phyloP scores from a whole-genome alignment of 306 rosid genomes.

The Bauhinia variegata region DNA sequence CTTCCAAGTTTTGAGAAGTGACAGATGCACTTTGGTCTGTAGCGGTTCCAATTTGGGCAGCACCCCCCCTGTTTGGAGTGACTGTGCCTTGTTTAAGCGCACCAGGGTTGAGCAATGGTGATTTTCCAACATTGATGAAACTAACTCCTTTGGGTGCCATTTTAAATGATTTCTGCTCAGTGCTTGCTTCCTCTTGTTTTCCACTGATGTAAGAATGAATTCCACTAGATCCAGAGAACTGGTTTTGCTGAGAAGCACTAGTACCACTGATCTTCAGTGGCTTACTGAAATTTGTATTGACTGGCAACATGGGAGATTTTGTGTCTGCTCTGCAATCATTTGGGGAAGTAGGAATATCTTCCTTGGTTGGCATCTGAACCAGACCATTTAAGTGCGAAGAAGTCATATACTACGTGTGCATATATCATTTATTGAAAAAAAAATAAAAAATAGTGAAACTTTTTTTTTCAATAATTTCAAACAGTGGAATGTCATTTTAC shows the following conservation, averaged over 20 bases:
- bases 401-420: neutral
- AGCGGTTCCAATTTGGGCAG: conserved; percentile 32
- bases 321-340: conserved; percentile 45
- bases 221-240: conserved; percentile 35
- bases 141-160: conserved; percentile 57
- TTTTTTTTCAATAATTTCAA: neutral
- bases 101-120: conserved; percentile 34
- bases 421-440: neutral
- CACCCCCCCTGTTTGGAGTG: conserved; percentile 40
- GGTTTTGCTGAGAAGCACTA: conserved; percentile 38
- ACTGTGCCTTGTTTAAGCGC: conserved; percentile 39
- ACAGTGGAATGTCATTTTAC: conserved; percentile 5
- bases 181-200: conserved; percentile 36
- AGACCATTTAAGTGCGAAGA: conserved; percentile 16
- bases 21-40: conserved; percentile 33
- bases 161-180: conserved; percentile 36
- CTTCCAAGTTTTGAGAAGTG: conserved; percentile 28
- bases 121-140: conserved; percentile 50
- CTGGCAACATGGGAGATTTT: conserved; percentile 36
- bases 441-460: neutral
- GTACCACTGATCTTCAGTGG: conserved; percentile 38
- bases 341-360: conserved; percentile 44
- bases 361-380: conserved; percentile 55
- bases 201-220: conserved; percentile 32
- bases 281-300: conserved; percentile 41